These are phyloP conservation scores for Macaranga tanarius DNA, from an alignment of 441 rosid genomes.

Conservation along the genomic window DNA sequence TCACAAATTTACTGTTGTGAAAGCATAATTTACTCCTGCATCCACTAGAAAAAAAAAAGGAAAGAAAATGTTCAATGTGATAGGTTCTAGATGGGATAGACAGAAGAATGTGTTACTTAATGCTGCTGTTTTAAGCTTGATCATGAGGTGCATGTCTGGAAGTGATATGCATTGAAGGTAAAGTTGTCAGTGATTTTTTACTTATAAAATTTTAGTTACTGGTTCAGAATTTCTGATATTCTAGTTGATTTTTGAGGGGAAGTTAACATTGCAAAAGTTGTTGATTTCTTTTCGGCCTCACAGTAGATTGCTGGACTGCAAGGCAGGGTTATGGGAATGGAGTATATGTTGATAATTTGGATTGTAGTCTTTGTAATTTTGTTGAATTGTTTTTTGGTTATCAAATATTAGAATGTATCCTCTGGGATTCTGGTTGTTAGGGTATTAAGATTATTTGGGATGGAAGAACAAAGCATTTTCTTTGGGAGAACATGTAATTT, in stretches of 20 bases:
- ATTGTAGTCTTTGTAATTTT: slow-evolving; percentile 8
- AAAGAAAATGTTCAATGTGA: too few relatives aligned
- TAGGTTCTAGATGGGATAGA: not conserved
- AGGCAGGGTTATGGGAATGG: slow-evolving; percentile 23
- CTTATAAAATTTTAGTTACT: not conserved
- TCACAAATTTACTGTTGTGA: not conserved
- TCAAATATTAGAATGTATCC: not conserved
- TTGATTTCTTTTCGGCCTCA: slow-evolving; percentile 46
- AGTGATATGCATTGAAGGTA: slow-evolving; percentile 10
- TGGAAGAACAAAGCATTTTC: slow-evolving; percentile 19
- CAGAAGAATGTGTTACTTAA: slow-evolving; percentile 4
- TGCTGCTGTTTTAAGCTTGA: slow-evolving; percentile 29
- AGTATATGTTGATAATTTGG: slow-evolving; percentile 15
- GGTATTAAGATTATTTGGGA: slow-evolving; percentile 27
- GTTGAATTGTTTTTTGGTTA: not conserved
- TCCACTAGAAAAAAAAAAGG: too few relatives aligned
- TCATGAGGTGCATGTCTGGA: slow-evolving; percentile 25
- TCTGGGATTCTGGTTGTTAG: slow-evolving; percentile 19
- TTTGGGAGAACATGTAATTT: not conserved
- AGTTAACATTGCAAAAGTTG: slow-evolving; percentile 39
- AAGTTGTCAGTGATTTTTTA: not conserved
- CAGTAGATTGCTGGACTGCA: slow-evolving; percentile 31
- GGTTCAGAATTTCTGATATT: slow-evolving; percentile 37
- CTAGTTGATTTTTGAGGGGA: slow-evolving; percentile 24
- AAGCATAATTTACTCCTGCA: too few relatives aligned